Evolutionary conservation across 495 filamentous ascomycete genomes (phyloP), one percentile per base, ranked within the genome.

Genomic region (Jackrogersella minutella): DNA sequence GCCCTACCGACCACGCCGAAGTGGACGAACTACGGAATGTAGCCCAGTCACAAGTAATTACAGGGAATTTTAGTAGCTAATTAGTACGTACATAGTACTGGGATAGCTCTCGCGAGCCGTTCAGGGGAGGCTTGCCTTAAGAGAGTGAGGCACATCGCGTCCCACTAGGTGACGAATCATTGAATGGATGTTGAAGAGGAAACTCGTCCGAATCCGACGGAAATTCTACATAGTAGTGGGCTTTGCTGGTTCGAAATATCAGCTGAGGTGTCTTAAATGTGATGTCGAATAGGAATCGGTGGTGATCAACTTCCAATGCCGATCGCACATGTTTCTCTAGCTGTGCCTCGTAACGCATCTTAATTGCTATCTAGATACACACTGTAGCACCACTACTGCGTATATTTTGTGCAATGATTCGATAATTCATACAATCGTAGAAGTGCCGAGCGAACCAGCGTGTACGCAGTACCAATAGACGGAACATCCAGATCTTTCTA

Each of bases 61-160:
- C 56, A 69, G 60, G 66, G 60, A 61, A 61, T 69, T 54, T 58
- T 65, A 69, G 40, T 33, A 46, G 19, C 16, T 31, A n/a, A n/a
- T n/a, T n/a, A n/a, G n/a, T n/a, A n/a, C n/a, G n/a, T n/a, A n/a
- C 40, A 56, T 61, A 61, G 39, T 66, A 22, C 36, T 39, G 2
- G 28, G 50, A 39, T 46, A 17, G 31, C n/a, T 0, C 43, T 53
- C 21, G 2, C 14, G 19, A 41, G 21, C 10, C 40, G 31, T 50
- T 46, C 47, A 55, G 34, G 54, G 64, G 64, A 40, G 16, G 3
- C 34, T 55, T 53, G 30, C 37, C 39, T 44, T 55, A 36, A 14
- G 59, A 43, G 49, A 65, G 66, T 54, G 66, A 69, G 61, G 56
- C 57, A 57, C 56, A 69, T 69, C 57, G 30, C 36, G 28, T 26